Evolutionary conservation across 371 early-diverging fungal genomes (phyloP).

Genomic region (Rhizopus microsporus): DNA sequence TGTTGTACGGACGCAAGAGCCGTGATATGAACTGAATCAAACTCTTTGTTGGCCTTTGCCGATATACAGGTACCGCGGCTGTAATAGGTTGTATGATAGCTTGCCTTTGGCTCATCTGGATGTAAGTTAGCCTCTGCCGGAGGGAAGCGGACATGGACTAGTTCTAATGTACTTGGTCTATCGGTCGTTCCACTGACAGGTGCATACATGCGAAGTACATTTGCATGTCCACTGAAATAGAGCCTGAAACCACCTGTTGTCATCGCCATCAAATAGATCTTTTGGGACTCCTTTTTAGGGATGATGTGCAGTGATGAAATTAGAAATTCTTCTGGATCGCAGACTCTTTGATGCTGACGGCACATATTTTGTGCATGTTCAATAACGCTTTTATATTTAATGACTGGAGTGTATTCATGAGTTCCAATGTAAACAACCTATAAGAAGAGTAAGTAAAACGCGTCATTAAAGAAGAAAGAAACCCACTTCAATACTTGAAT

Average conservation of each 20-base stretch:
- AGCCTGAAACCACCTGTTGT: conserved; percentile 72
- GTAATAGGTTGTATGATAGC: conserved; percentile 9
- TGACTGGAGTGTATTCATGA: conserved; percentile 34
- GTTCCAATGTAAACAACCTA: conserved; percentile 37
- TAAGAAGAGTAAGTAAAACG: neutral
- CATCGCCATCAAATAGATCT: conserved; percentile 68
- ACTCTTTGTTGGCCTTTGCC: conserved; percentile 21
- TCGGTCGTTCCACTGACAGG: neutral
- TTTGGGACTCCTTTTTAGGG: conserved; percentile 60
- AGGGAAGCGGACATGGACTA: conserved; percentile 75
- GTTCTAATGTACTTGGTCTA: conserved; percentile 56
- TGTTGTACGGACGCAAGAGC: conserved; percentile 56
- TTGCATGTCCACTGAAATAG: conserved; percentile 65
- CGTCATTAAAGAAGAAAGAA: neutral
- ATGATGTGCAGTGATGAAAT: conserved; percentile 71
- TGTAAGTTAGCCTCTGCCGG: conserved; percentile 24
- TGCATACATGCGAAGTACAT: conserved; percentile 18
- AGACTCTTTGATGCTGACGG: conserved; percentile 40
- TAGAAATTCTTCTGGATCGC: conserved; percentile 44
- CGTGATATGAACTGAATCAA: conserved; percentile 63
- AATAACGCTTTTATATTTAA: conserved; percentile 45
- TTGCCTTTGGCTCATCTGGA: neutral
- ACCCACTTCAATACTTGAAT: conserved; percentile 70
- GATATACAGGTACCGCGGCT: conserved; percentile 22
- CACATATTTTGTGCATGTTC: conserved; percentile 52